Percentiles rank a stretch among this genome's conserved stretches.
phyloP scores from a whole-genome alignment of 2,329 filamentous ascomycete genomes.

The Aspergillus phoenicis region DNA sequence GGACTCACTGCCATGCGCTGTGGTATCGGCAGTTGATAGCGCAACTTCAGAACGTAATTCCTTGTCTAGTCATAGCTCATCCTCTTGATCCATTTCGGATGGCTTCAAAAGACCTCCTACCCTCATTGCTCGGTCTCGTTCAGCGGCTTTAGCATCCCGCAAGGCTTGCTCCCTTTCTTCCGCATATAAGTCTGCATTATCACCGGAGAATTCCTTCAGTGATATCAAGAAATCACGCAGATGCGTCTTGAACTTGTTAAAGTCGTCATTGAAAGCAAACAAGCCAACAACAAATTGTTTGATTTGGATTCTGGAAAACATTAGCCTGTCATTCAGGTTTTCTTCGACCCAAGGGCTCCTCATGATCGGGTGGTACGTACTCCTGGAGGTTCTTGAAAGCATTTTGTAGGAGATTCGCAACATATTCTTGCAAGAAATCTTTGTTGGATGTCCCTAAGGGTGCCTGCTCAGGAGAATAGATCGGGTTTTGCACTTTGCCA shows the following conservation, averaged over 20 bases:
- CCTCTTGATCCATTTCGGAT: conserved; percentile 86
- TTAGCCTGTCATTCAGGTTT: background rate
- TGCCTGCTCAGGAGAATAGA: conserved; percentile 84
- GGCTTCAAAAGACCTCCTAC: conserved; percentile 95
- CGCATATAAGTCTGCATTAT: conserved; percentile 90
- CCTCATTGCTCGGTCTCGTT: conserved; percentile 90
- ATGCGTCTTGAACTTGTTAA: conserved; percentile 93
- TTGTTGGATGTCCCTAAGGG: conserved; percentile 81
- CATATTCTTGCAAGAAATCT: conserved; percentile 87
- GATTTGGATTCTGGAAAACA: conserved; percentile 71
- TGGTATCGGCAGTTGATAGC: conserved; percentile 41
- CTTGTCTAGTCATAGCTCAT: conserved; percentile 77
- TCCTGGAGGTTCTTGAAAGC: conserved; percentile 91
- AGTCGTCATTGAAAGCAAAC: conserved; percentile 83
- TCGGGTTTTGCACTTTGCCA: conserved; percentile 88
- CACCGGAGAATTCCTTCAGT: conserved; percentile 92
- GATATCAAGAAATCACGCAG: conserved; percentile 96
- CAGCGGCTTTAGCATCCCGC: conserved; percentile 79
- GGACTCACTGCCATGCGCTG: conserved; percentile 21
- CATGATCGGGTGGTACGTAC: conserved; percentile 54
- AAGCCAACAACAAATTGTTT: conserved; percentile 85
- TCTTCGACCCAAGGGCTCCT: conserved; percentile 25
- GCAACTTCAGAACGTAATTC: conserved; percentile 67
- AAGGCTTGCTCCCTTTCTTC: conserved; percentile 95
- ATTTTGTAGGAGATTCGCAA: conserved; percentile 78